phyloP scores from a whole-genome alignment of 148 eudicot species.

The Cornus suecica region DNA sequence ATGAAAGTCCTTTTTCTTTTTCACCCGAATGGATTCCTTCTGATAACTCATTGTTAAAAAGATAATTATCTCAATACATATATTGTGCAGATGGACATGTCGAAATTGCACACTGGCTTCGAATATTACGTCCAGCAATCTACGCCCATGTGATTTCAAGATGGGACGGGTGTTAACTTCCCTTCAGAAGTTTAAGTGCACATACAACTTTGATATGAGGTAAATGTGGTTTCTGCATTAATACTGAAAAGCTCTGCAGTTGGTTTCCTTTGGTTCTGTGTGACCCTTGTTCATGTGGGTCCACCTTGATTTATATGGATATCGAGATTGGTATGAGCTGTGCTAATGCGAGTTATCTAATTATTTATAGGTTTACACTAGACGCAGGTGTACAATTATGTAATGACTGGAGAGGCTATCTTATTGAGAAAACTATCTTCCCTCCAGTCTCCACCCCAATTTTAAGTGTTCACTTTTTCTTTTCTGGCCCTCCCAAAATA shows the following conservation, averaged over 20 bases:
- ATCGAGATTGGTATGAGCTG: too few relatives aligned
- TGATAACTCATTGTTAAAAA: not conserved
- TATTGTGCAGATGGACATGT: slow-evolving; percentile 75
- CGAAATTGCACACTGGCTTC: slow-evolving; percentile 67
- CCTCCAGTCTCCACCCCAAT: too few relatives aligned
- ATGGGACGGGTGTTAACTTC: slow-evolving; percentile 73
- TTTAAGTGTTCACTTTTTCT: too few relatives aligned
- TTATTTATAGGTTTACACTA: not conserved
- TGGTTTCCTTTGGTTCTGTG: too few relatives aligned
- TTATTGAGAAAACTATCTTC: not conserved
- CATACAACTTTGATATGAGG: slow-evolving; percentile 76
- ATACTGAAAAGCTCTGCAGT: too few relatives aligned
- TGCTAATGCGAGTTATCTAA: not conserved
- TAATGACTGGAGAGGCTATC: not conserved
- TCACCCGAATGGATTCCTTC: slow-evolving; percentile 8
- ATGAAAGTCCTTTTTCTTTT: not conserved
- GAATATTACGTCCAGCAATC: slow-evolving; percentile 77
- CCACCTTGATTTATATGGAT: too few relatives aligned
- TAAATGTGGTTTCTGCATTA: slow-evolving; percentile 14
- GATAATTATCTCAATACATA: not conserved
- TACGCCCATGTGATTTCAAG: slow-evolving; percentile 93
- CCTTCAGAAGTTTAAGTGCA: slow-evolving; percentile 71
- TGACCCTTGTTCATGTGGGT: too few relatives aligned
- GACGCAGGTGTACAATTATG: not conserved
- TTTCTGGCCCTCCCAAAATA: too few relatives aligned